Base-by-base conservation (phyloP, 192 early-diverging fungal genomes). In the Linnemannia exigua region DNA sequence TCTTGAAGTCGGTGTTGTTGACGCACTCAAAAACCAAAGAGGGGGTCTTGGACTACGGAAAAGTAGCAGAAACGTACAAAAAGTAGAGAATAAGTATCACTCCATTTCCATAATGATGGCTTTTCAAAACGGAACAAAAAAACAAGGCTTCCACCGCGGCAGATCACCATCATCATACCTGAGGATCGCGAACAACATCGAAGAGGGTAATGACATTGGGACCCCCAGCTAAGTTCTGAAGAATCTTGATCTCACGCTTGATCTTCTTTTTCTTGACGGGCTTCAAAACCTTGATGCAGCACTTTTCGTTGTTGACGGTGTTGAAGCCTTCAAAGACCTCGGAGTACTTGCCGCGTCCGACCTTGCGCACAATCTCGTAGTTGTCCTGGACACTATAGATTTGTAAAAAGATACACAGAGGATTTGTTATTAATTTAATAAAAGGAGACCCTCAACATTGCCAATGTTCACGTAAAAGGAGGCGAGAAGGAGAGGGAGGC, bases 191-290 rank as follows among this genome's bases (percentile, higher is more conserved):
- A 36, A 99, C 98, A 75, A 99, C 93, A 87, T 99, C 98, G 71
- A 95, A 92, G 63, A 99, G 91, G 74, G 94, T 92, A 79, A 99
- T 93, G 50, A 99, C 93, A 87, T 99, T 99, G 33, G 95, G 92
- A 6, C 98, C 98, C 54, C 98, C 98, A 44, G 95, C 93, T 63
- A 99, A 90, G 85, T 99, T 99, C 87, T 99, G 98, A 81, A 99
- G 93, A 74, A 99, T 99, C 88, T 98, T 99, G 88, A 99, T 98
- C 88, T 99, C 98, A 69, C 98, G 93, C 93, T 98, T 99, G 84
- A 99, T 99, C 92, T 99, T 99, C 95, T 99, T 99, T 94, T 99
- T 99, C 92, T 99, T 99, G 80, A 99, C 97, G 6, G 98, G 98
- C 91, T 99, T 99, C 68, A 99, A 90, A 19, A 98, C 98, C 92